Base-by-base conservation (phyloP, 1,284 basidiomycete species). In the Marasmius sp. region DNA sequence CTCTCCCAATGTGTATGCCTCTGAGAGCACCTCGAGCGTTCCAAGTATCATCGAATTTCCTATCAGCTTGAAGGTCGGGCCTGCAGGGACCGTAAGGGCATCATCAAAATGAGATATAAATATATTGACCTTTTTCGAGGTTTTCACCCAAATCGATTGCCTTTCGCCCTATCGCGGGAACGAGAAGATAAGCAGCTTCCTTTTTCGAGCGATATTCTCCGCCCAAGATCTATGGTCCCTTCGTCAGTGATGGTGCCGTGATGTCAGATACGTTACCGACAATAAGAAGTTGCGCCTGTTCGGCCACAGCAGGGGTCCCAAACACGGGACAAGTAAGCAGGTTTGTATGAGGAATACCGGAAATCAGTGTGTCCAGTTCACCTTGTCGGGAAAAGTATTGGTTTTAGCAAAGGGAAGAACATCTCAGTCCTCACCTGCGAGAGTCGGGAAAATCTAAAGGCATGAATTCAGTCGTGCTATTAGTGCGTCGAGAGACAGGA, bases 121-220 rank as follows among this genome's bases (percentile, higher is more conserved):
- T 11, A 5, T 11, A 49, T 20, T 68, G 57, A 82, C 91, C 91
- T 73, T 92, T 89, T 72, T 92, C 89, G 37, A 93, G 77, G 70
- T 94, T 92, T 20, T 84, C 88, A 36, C 90, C 90, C 5, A 91
- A 79, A 68, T 92, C 89, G 38, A 89, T 76, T 34, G 88, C 84
- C 75, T 94, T 95, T 63, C 85, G 79, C 22, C 89, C 94, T 57
- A 95, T 84, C 5, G 90, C 86, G 22, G 94, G 94, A 7, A 94
- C 84, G 41, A 91, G 78, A 45, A 91, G 79, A 70, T 92, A 85
- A 1, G 89, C 87, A 2, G 89, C 84, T 69, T 91, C 85, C 72
- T 93, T 92, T 80, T 95, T 95, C 52, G 88, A 88, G 61, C 86
- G 85, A 72, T 93, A 91, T 71, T 94, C 90, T 8, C 94, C 95